These are phyloP conservation scores for Flagelloscypha sp. DNA, from an alignment of 768 basidiomycete species.

Conservation along the genomic window DNA sequence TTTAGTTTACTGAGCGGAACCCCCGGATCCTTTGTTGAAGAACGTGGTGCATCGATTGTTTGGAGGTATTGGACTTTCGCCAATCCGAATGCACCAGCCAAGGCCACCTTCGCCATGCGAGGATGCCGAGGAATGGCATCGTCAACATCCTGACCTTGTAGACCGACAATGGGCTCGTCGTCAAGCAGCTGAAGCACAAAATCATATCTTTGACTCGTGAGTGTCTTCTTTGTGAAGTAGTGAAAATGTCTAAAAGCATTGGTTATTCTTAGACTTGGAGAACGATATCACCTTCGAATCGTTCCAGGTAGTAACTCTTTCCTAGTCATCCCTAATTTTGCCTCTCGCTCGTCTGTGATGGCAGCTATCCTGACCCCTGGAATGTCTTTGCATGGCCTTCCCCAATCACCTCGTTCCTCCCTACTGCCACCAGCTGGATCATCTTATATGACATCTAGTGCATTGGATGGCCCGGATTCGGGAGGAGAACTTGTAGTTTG, in stretches of 20 bases:
- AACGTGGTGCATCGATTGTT: conserved; percentile 72
- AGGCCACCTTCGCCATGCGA: conserved; percentile 15
- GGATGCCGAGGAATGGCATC: conserved; percentile 27
- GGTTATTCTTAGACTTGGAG: conserved; percentile 52
- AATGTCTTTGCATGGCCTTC: no score
- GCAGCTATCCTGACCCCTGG: conserved; percentile 71
- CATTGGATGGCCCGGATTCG: no score
- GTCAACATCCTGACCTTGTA: no score
- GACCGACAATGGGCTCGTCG: conserved; percentile 78
- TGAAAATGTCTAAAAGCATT: no score
- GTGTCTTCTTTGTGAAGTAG: conserved; percentile 3
- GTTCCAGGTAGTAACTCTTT: conserved; percentile 75
- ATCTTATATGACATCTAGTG: no score
- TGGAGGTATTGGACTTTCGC: conserved; percentile 87
- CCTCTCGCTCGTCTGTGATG: conserved; percentile 77
- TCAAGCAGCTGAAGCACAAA: conserved; percentile 86
- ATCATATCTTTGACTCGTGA: conserved; percentile 79
- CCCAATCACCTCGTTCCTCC: conserved; percentile 22
- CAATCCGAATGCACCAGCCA: conserved; percentile 15
- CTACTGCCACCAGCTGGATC: neutral
- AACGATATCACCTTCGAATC: conserved; percentile 75
- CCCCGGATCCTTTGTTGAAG: conserved; percentile 77
- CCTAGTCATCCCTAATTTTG: conserved; percentile 75
- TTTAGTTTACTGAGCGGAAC: conserved; percentile 86
- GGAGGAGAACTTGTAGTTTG: conserved; percentile 62